Conservation (phyloP, 768 basidiomycete genomes). For the Tricholoma flavovirens region DNA sequence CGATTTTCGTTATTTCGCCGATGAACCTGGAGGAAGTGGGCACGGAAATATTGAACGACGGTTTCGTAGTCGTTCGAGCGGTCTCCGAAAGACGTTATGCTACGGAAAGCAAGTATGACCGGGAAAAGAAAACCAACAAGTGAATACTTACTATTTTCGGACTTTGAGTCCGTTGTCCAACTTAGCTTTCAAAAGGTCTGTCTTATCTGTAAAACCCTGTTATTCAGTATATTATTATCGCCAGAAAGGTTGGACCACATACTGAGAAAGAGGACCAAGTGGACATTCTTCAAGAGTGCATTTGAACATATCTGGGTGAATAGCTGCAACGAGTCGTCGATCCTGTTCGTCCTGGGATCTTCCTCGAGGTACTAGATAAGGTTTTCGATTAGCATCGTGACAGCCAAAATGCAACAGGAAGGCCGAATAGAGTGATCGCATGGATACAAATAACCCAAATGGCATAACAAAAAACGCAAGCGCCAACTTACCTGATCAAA, state of each 20-base stretch:
- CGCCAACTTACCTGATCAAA: conserved; percentile 57
- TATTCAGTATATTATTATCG: background rate
- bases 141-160: conserved; percentile 64
- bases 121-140: background rate
- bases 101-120: conserved; percentile 20
- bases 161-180: conserved; percentile 64
- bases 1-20: conserved; percentile 73
- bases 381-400: conserved; percentile 4
- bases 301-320: conserved; percentile 86
- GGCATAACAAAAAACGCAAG: background rate
- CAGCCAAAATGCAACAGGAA: conserved; percentile 3
- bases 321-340: conserved; percentile 84
- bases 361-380: conserved; percentile 71
- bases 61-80: conserved; percentile 78
- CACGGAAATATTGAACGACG: conserved; percentile 81
- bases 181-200: conserved; percentile 70
- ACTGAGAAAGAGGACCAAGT: conserved; percentile 56
- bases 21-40: conserved; percentile 82
- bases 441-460: background rate
- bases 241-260: conserved; percentile 19
- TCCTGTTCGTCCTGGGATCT: conserved; percentile 78
- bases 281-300: conserved; percentile 65
- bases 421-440: background rate
- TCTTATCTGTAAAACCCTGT: conserved; percentile 50
- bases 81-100: conserved; percentile 78